These are phyloP conservation scores for Podospora didyma DNA, from an alignment of 495 filamentous ascomycete species.

Conservation along the genomic window DNA sequence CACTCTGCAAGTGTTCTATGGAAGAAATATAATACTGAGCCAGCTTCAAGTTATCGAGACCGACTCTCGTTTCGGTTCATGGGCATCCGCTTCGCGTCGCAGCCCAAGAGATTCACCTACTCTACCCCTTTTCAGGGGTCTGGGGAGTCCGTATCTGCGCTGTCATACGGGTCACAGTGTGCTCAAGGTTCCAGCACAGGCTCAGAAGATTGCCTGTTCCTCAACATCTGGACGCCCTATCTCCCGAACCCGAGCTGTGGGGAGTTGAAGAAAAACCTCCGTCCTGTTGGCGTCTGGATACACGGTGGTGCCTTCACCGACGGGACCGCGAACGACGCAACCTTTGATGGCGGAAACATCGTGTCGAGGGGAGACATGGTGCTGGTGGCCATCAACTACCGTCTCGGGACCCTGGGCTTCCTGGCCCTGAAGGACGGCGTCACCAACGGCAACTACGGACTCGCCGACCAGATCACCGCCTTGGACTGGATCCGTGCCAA, in stretches of 20 bases:
- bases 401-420: conserved; percentile 60
- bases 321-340: conserved; percentile 38
- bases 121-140: conserved; percentile 30
- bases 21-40: neutral
- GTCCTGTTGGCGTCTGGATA: conserved; percentile 52
- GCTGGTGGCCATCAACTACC: conserved; percentile 62
- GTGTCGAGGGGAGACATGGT: conserved; percentile 54
- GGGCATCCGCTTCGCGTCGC: conserved; percentile 38
- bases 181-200: conserved; percentile 34
- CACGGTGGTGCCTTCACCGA: conserved; percentile 39
- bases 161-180: conserved; percentile 38
- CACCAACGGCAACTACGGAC: conserved; percentile 53
- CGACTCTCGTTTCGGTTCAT: conserved; percentile 49
- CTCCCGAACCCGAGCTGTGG: conserved; percentile 35
- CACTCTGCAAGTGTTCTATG: neutral
- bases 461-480: conserved; percentile 54
- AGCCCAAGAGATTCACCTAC: conserved; percentile 38
- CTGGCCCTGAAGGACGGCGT: conserved; percentile 39
- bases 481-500: conserved; percentile 63
- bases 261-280: conserved; percentile 25
- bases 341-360: conserved; percentile 44
- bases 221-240: conserved; percentile 53
- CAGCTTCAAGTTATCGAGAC: conserved; percentile 39
- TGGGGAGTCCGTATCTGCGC: conserved; percentile 31
- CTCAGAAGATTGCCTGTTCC: conserved; percentile 47